Base-by-base conservation (phyloP, 495 filamentous ascomycete species). In the Rusavskia elegans region DNA sequence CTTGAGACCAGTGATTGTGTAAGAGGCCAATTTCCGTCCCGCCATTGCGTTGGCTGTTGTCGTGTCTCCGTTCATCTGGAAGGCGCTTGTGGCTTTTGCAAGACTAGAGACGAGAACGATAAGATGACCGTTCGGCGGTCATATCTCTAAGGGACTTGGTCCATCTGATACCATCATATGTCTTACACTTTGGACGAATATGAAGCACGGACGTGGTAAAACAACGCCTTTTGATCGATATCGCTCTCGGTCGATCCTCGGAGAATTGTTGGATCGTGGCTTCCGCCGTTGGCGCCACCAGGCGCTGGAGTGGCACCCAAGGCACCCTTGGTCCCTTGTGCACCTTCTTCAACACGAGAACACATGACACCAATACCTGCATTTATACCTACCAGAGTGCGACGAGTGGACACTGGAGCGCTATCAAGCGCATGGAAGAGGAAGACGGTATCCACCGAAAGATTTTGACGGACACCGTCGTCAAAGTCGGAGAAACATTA, bases 1-100 rank as follows among this genome's bases (percentile, higher is more conserved):
- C 61, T 79, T 79, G 45, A 94, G 69, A 36, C 80, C 78, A 11
- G 87, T 93, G 53, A 83, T 61, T 1, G 86, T 92, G 58, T 80
- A 70, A 11, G 66, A 63, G 2, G 60, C 48, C 25, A 58, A 17
- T 32, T 58, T 61, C 32, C 50, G 49, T 20, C 52, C 52, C 9
- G 52, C 50, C 36, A 40, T 49, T 13, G 20, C 42, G 27, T 51
- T 51, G 10, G 53, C n/a, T 4, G 45, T 36, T 16, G 14, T 29
- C 5, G 44, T 23, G 23, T n/a, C 8, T 8, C 58, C 58, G 38
- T 55, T 55, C 5, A 45, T 54, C 10, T 57, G 32, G 17, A 52
- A 37, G 21, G 57, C 20, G 10, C 27, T 45, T 48, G 53, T 56
- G 21, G 36, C 30, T 29, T 42, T 54, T 29, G 32, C 9, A 30